These are phyloP conservation scores for Arthroderma sp. DNA, from an alignment of 2,329 filamentous ascomycete species.

Conservation along the genomic window DNA sequence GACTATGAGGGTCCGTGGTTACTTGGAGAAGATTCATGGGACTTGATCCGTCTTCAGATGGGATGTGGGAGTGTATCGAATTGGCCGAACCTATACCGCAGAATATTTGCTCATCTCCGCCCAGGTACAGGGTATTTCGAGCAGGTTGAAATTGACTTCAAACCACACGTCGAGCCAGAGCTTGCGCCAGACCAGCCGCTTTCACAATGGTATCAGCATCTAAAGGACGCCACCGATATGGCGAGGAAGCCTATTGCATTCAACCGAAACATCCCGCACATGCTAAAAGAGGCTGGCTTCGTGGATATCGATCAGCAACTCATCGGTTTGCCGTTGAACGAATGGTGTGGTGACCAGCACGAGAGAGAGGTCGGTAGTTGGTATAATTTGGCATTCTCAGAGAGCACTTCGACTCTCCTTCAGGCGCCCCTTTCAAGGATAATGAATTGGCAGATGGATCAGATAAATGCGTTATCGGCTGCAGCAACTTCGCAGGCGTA, in stretches of 20 bases:
- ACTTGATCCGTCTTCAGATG: slow-evolving; percentile 73
- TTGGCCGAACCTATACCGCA: slow-evolving; percentile 63
- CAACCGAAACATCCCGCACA: slow-evolving; percentile 42
- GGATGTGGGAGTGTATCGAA: slow-evolving; percentile 63
- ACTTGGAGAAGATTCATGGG: slow-evolving; percentile 54
- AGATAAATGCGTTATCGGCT: slow-evolving; percentile 50
- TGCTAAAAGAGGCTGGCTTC: slow-evolving; percentile 61
- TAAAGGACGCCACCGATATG: slow-evolving; percentile 55
- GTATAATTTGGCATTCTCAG: slow-evolving; percentile 68
- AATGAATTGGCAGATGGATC: slow-evolving; percentile 45
- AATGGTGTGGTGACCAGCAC: slow-evolving; percentile 53
- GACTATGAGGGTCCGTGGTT: slow-evolving; percentile 71
- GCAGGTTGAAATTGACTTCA: slow-evolving; percentile 79
- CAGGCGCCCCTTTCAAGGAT: slow-evolving; percentile 59
- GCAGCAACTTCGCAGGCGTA: slow-evolving; percentile 57
- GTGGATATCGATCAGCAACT: slow-evolving; percentile 61
- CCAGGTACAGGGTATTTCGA: slow-evolving; percentile 67
- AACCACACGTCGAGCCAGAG: slow-evolving; percentile 50
- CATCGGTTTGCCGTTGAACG: slow-evolving; percentile 58
- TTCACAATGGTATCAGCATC: slow-evolving; percentile 54
- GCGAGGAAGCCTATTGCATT: slow-evolving; percentile 54
- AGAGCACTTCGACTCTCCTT: slow-evolving; percentile 60
- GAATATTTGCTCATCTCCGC: slow-evolving; percentile 59
- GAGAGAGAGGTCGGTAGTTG: slow-evolving; percentile 60
- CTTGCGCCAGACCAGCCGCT: slow-evolving; percentile 37